These are phyloP conservation scores for Saccharomyces hybrid DNA, from an alignment of 1,139 yeast genomes.

Conservation along the genomic window DNA sequence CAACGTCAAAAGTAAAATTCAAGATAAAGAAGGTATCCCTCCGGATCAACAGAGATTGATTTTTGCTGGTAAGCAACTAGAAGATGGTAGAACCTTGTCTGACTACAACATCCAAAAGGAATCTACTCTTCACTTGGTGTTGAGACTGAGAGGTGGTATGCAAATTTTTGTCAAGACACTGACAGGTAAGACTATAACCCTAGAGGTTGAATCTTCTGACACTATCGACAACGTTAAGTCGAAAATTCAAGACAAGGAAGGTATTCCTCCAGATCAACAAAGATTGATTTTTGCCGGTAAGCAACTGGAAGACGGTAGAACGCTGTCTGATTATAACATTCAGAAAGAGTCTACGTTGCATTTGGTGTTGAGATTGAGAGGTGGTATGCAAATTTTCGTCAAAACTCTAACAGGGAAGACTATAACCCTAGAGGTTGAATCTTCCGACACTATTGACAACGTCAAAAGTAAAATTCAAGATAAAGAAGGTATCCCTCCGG, in stretches of 20 bases:
- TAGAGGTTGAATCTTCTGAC: too few species aligned
- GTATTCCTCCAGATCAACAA: slow-evolving; percentile 98
- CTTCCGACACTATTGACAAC: slow-evolving; percentile 65
- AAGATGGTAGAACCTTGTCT: slow-evolving; percentile 59
- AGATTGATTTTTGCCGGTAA: slow-evolving; percentile 98
- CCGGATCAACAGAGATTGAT: slow-evolving; percentile 97
- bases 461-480: slow-evolving; percentile 98
- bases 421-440: slow-evolving; percentile 60
- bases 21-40: slow-evolving; percentile 97
- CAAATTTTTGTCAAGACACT: too few species aligned
- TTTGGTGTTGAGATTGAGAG: slow-evolving; percentile 50
- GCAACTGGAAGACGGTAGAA: slow-evolving; percentile 71
- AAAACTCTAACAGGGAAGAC: slow-evolving; percentile 65
- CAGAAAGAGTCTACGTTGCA: slow-evolving; percentile 58
- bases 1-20: slow-evolving; percentile 93
- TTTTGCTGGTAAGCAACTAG: slow-evolving; percentile 95
- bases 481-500: slow-evolving; percentile 98
- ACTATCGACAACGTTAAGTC: slow-evolving; percentile 36
- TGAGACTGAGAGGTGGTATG: slow-evolving; percentile 53
- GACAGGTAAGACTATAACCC: too few species aligned
- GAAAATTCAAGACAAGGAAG: slow-evolving; percentile 76
- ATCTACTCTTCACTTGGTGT: slow-evolving; percentile 49
- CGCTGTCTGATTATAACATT: slow-evolving; percentile 57
- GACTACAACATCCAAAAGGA: slow-evolving; percentile 64
- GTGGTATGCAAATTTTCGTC: slow-evolving; percentile 60